Conservation (phyloP, 1,139 yeast species). For the Pichia sp. region DNA sequence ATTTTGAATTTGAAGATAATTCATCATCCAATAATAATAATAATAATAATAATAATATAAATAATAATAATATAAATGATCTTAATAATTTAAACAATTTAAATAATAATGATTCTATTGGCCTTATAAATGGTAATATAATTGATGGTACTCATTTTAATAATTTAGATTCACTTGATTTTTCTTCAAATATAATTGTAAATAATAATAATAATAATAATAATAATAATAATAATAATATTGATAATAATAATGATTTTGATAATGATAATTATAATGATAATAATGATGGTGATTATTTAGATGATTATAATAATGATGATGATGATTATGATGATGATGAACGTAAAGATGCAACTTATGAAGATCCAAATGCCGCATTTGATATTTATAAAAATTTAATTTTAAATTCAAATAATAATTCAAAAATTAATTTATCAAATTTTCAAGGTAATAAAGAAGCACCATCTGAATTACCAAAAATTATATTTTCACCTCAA, state of each 20-base stretch:
- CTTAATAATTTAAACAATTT: background rate
- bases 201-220: background rate
- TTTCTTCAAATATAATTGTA: background rate
- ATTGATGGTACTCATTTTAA: background rate
- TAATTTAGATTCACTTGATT: background rate
- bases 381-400: constrained; percentile 15
- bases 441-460: constrained; percentile 30
- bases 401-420: constrained; percentile 10
- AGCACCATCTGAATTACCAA: constrained; percentile 33
- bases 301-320: constrained; percentile 56
- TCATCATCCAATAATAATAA: background rate
- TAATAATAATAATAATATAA: background rate
- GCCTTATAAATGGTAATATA: background rate
- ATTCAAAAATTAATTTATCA: constrained; percentile 17
- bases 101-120: background rate
- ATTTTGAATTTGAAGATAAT: constrained; percentile 45
- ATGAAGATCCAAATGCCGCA: constrained; percentile 21
- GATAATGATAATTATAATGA: constrained; percentile 24
- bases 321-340: constrained; percentile 32
- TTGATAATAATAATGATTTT: constrained; percentile 34
- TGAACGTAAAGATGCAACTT: constrained; percentile 16
- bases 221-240: background rate
- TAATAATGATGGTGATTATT: constrained; percentile 32
- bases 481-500: constrained; percentile 20
- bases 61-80: background rate